phyloP scores from a whole-genome alignment of 2,329 filamentous ascomycete species.

The Diaporthe helianthi region DNA sequence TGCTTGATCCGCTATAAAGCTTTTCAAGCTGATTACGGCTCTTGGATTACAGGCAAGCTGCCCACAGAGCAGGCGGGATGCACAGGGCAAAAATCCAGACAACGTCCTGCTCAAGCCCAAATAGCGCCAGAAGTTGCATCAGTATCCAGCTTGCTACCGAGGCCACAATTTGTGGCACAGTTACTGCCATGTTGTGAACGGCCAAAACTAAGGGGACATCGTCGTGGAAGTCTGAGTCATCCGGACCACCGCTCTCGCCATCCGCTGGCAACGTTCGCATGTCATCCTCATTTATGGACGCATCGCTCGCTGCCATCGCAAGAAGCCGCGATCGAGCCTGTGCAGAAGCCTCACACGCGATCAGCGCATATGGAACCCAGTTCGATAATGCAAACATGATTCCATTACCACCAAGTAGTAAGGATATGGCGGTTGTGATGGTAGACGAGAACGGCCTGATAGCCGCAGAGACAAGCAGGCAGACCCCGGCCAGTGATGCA shows the following conservation, averaged over 20 bases:
- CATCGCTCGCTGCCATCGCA: no score
- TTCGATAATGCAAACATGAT: slow-evolving; percentile 3
- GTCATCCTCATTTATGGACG: background rate
- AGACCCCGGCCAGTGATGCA: background rate
- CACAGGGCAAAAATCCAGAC: background rate
- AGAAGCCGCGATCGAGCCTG: background rate
- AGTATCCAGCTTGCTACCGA: slow-evolving; percentile 6
- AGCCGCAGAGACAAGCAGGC: background rate
- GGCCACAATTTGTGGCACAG: background rate
- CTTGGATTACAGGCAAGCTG: background rate
- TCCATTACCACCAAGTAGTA: slow-evolving; percentile 2
- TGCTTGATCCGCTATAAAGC: no score
- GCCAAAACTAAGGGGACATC: background rate
- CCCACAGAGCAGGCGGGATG: slow-evolving; percentile 15
- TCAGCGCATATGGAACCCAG: slow-evolving; percentile 19
- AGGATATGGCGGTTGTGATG: background rate
- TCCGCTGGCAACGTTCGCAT: background rate
- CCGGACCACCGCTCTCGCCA: background rate
- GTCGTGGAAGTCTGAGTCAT: background rate
- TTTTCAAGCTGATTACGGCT: background rate
- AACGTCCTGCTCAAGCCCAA: background rate
- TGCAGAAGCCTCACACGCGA: slow-evolving; percentile 1
- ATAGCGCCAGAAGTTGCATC: background rate
- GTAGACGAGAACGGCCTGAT: background rate
- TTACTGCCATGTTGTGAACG: slow-evolving; percentile 2